Base-by-base conservation (phyloP, 2,329 filamentous ascomycete species). In the Colletotrichum eleusines region DNA sequence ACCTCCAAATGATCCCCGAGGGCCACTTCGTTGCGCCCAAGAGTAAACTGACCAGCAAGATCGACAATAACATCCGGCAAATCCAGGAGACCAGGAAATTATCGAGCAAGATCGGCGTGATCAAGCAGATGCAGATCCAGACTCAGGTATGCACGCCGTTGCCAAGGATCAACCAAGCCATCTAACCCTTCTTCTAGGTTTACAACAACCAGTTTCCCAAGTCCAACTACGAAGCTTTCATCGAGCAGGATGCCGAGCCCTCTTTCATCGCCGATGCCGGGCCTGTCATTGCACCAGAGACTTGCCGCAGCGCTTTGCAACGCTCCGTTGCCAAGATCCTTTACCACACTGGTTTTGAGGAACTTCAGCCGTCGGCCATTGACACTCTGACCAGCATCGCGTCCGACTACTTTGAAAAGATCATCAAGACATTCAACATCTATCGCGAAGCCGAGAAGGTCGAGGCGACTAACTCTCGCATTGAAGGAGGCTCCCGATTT, bases 41-140 rank as follows among this genome's bases (percentile, higher is more conserved):
- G 42, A 93, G 94, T 78, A 88, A 87, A 63, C 82, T 99, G 44
- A 86, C 92, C 1, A 90, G 89, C 75, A 95, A 92, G 78, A 92
- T 99, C 81, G 94, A 98, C 75, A 89, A 90, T 66, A 99, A 99
- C 76, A 94, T 98, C 81, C 90, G 90, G 72, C 95, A 98, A 78
- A 95, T 99, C 87, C 96, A 99, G 80, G 95, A 98, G 77, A 99
- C 96, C 0, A 89, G 96, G 75, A 98, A 98, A 79, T 88, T 99
- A 38, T 97, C 94, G 76, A 94, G 94, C 14, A 99, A 98, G 82
- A 97, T 99, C 79, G 92, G 94, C 59, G 94, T 99, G 72, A 96
- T 99, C 79, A 99, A 98, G 84, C 96, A 99, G 83, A 99, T 99
- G 96, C 96, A 99, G 82, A 90, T 98, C 64, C 96, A 99, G 80